Conservation (phyloP, 169 alveolate genomes). For the Eimeria necatrix region DNA sequence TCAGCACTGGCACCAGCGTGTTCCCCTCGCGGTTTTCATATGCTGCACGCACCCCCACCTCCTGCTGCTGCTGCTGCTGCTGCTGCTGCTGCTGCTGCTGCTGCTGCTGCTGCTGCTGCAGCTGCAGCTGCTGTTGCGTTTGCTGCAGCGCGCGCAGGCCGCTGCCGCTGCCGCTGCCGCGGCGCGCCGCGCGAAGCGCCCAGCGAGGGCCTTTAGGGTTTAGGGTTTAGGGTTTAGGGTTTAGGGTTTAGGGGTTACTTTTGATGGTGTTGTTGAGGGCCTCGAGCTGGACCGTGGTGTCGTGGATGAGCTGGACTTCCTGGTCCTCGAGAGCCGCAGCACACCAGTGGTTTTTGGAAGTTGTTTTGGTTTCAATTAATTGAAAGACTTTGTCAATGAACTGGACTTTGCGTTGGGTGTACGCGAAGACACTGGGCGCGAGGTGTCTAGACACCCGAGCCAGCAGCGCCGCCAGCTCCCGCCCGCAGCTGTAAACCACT, state of each 20-base stretch:
- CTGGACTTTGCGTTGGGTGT: conserved; percentile 8
- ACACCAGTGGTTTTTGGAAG: conserved; percentile 17
- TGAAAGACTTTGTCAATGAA: conserved; percentile 17
- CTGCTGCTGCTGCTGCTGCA: not conserved
- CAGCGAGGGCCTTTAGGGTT: not conserved
- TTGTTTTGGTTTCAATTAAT: not conserved
- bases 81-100: not conserved
- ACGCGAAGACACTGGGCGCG: not conserved
- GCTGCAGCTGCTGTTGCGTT: not conserved
- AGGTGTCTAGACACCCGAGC: not conserved
- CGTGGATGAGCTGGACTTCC: not conserved
- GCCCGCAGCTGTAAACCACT: conserved; percentile 31
- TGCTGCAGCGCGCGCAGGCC: not conserved
- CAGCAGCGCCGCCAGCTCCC: conserved; percentile 3
- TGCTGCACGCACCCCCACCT: not conserved
- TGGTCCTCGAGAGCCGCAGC: not conserved
- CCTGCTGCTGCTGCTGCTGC: too few species aligned
- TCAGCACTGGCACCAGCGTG: not conserved
- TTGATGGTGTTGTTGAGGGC: not conserved
- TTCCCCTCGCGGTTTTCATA: not conserved
- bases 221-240: conserved; percentile 5
- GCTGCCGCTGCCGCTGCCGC: not conserved
- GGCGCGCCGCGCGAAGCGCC: not conserved
- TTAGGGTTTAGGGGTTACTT: not conserved
- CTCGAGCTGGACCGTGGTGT: not conserved